phyloP scores from a whole-genome alignment of 768 basidiomycete genomes.

The Tylopilus plumbeoviolaceoides region DNA sequence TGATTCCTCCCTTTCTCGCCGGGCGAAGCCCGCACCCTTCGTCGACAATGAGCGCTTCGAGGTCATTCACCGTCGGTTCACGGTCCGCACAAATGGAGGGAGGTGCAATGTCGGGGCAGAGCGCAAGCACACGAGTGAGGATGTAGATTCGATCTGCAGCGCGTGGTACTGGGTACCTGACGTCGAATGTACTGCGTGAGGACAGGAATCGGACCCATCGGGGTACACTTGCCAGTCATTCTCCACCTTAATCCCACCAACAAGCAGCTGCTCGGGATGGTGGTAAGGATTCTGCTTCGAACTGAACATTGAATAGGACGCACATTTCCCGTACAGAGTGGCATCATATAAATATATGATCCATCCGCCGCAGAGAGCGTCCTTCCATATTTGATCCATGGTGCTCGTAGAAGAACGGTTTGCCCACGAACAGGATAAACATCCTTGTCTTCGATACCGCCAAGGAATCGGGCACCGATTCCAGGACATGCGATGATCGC shows the following conservation, averaged over 20 bases:
- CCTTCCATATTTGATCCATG: slow-evolving; percentile 44
- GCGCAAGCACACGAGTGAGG: slow-evolving; percentile 44
- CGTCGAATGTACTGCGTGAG: neutral
- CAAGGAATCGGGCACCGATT: slow-evolving; percentile 50
- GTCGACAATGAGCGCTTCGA: slow-evolving; percentile 44
- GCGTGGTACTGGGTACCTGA: slow-evolving; percentile 62
- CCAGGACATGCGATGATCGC: slow-evolving; percentile 72
- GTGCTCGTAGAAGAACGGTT: slow-evolving; percentile 40
- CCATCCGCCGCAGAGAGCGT: slow-evolving; percentile 31
- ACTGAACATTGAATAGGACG: slow-evolving; percentile 9
- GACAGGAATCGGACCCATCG: neutral
- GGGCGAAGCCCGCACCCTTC: slow-evolving; percentile 66
- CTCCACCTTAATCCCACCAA: slow-evolving; percentile 55
- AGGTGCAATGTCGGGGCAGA: slow-evolving; percentile 56
- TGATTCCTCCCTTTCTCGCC: slow-evolving; percentile 60
- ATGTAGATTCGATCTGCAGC: slow-evolving; percentile 60
- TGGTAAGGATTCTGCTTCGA: neutral
- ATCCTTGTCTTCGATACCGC: slow-evolving; percentile 48
- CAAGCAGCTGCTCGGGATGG: slow-evolving; percentile 36
- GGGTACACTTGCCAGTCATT: slow-evolving; percentile 53
- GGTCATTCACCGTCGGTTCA: slow-evolving; percentile 46
- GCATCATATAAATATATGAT: slow-evolving; percentile 35
- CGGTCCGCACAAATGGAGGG: slow-evolving; percentile 46
- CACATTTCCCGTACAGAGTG: slow-evolving; percentile 38
- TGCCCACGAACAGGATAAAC: slow-evolving; percentile 48